Evolutionary conservation across 352 stramenopile genomes (phyloP), one percentile per base, ranked within the genome.

Genomic region (Globisporangium barbulae): DNA sequence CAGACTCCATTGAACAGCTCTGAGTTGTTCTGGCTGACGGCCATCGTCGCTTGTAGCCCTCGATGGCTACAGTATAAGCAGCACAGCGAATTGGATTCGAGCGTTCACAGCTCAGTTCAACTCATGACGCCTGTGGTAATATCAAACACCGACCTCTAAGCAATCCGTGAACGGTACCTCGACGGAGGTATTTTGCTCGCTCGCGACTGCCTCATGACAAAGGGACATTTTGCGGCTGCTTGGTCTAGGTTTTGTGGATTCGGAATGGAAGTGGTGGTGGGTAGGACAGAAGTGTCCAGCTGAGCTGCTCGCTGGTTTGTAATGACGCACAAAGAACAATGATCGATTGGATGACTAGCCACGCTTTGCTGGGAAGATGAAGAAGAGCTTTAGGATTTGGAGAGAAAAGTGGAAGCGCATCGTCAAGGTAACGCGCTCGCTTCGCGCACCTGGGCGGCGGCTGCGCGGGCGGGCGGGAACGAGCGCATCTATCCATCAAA

Each of bases 401-500:
- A 21, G 19, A 22, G 42, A 48, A 48, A 48, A 19, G 28, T 39
- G 28, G 17, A 9, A 37, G n/a, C 9, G 33, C 21, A 30, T 21
- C 22, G 21, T 9, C 22, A 55, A 17, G 19, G 49, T 41, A 41
- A 55, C 49, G 49, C 28, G 28, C 48, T 54, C 48, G 9, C 15
- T 25, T 17, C 28, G 28, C 8, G 28, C 17, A 48, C 42, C 7
- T 21, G 15, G 17, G 17, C 49, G 49, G 49, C 49, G 49, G 49
- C 49, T 55, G 49, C 49, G 49, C 17, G 25, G 30, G 15, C 35
- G 35, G 35, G 35, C 12, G 35, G 35, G 35, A 21, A 31, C 30
- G 42, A 49, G 31, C 49, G 49, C 52, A 31, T 42, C 52, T 21
- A 57, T 57, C 28, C 30, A 57, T 42, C 19, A 44, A 10, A n/a